Conservation (phyloP, 257 asterid species). For the Nicotiana noctiflora region DNA sequence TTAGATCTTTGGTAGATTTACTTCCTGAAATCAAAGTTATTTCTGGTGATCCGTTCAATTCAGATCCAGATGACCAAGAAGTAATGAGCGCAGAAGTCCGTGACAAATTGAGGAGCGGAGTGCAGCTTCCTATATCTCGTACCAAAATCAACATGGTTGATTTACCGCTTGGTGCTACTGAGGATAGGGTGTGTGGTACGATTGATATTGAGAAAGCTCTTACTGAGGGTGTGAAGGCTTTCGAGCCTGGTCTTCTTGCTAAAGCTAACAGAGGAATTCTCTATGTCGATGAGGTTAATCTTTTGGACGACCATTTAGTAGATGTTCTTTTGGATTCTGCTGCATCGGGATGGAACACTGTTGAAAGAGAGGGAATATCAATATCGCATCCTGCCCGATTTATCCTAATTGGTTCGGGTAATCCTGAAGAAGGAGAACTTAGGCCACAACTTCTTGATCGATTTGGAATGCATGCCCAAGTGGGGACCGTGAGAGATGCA, state of each 20-base stretch:
- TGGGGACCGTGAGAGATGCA: constrained; percentile 79
- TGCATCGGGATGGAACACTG: constrained; percentile 94
- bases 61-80: constrained; percentile 92
- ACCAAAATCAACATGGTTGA: constrained; percentile 93
- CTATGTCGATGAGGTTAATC: constrained; percentile 89
- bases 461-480: constrained; percentile 97
- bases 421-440: constrained; percentile 94
- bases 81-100: constrained; percentile 74
- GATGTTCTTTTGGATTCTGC: constrained; percentile 89
- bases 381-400: constrained; percentile 91
- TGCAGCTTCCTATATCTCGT: constrained; percentile 35
- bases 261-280: constrained; percentile 90
- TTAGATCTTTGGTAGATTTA: constrained; percentile 73
- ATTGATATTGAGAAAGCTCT: constrained; percentile 94
- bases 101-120: constrained; percentile 48
- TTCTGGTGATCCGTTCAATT: constrained; percentile 77
- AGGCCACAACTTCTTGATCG: constrained; percentile 96
- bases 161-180: constrained; percentile 88
- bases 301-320: constrained; percentile 85
- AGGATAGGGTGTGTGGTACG: constrained; percentile 91
- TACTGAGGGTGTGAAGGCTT: constrained; percentile 89
- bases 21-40: constrained; percentile 83
- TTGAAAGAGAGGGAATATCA: constrained; percentile 91
- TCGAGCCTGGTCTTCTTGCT: constrained; percentile 92
- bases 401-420: constrained; percentile 87